Conservation (phyloP, 352 stramenopile species). For the Phytophthora uliginosa region DNA sequence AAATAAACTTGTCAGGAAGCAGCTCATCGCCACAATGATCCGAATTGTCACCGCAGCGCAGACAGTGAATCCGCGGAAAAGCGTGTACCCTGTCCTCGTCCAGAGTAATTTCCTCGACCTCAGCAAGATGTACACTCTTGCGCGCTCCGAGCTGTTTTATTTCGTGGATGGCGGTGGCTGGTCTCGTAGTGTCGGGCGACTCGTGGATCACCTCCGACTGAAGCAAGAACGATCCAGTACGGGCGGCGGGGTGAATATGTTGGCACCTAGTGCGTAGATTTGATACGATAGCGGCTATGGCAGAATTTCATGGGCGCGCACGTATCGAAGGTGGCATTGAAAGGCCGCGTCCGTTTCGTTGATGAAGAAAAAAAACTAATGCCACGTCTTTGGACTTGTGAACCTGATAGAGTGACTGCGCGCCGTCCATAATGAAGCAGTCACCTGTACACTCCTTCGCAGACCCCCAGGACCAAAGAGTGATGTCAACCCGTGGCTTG, state of each 20-base stretch:
- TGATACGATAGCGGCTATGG: no score
- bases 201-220: conserved; percentile 55
- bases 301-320: no score
- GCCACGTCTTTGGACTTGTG: neutral
- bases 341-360: conserved; percentile 1
- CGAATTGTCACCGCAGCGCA: conserved; percentile 50
- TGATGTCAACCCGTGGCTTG: neutral
- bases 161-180: conserved; percentile 66
- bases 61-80: conserved; percentile 32
- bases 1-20: conserved; percentile 41
- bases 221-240: conserved; percentile 43
- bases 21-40: conserved; percentile 49
- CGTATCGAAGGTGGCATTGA: neutral
- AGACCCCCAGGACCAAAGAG: neutral
- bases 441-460: conserved; percentile 8
- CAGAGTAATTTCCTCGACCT: conserved; percentile 73
- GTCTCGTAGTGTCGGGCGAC: conserved; percentile 47
- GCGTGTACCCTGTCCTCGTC: conserved; percentile 67
- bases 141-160: conserved; percentile 75
- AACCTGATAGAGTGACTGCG: neutral
- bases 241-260: conserved; percentile 14
- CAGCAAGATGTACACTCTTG: conserved; percentile 81
- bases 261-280: conserved; percentile 7
- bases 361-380: neutral
- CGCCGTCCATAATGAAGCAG: neutral